A percentile compares a stretch with the other conserved stretches of the same genome.
Evolutionary conservation across 2,329 filamentous ascomycete species (phyloP).

Genomic region (Purpureocillium takamizusanense): DNA sequence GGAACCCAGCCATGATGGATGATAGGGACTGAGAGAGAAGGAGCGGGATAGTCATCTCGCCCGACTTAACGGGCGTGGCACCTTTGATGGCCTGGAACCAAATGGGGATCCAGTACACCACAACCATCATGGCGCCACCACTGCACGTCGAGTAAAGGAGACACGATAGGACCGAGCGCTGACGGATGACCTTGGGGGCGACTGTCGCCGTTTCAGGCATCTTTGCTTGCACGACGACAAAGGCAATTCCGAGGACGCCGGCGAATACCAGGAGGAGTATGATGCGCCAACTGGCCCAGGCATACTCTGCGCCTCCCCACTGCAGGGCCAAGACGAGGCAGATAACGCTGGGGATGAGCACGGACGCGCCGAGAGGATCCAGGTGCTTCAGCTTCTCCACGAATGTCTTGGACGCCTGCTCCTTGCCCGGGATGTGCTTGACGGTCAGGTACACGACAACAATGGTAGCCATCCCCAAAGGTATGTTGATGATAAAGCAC

Average conservation of each 20-base stretch:
- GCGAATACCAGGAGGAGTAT: slow-evolving; percentile 26
- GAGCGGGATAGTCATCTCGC: slow-evolving; percentile 21
- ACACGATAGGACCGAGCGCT: slow-evolving; percentile 18
- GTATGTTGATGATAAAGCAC: slow-evolving; percentile 21
- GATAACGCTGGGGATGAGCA: slow-evolving; percentile 8
- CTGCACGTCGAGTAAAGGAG: slow-evolving; percentile 9
- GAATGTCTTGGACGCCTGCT: not conserved
- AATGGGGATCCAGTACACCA: slow-evolving; percentile 22
- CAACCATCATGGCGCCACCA: slow-evolving; percentile 15
- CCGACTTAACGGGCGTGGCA: slow-evolving; percentile 19
- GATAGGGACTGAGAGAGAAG: slow-evolving; percentile 18
- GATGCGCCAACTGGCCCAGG: slow-evolving; percentile 31
- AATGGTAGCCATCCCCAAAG: slow-evolving; percentile 15
- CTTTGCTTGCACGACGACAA: slow-evolving; percentile 22
- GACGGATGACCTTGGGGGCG: slow-evolving; percentile 23
- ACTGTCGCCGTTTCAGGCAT: slow-evolving; percentile 23
- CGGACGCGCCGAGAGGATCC: slow-evolving; percentile 13
- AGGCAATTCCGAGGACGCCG: slow-evolving; percentile 9
- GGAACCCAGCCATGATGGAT: slow-evolving; percentile 15
- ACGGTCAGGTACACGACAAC: slow-evolving; percentile 14
- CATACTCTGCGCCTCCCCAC: slow-evolving; percentile 31
- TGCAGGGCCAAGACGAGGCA: slow-evolving; percentile 29
- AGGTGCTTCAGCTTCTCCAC: slow-evolving; percentile 9
- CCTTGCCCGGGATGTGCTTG: not conserved
- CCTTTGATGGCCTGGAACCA: slow-evolving; percentile 25